Conservation (phyloP, 2,329 filamentous ascomycete species). For the Aspergillus melleus region DNA sequence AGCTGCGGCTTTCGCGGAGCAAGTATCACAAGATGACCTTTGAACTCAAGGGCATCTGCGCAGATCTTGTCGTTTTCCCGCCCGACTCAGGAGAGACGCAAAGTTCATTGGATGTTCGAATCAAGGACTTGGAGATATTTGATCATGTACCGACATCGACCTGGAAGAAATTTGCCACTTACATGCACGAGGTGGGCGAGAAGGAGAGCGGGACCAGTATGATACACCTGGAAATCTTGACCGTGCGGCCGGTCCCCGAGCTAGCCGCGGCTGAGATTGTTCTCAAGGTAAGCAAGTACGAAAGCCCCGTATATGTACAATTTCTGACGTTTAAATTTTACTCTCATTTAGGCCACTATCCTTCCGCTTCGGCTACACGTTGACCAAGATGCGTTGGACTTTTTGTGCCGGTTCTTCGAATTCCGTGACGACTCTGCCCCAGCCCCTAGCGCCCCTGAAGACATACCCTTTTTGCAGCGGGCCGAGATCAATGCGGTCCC, state of each 20-base stretch:
- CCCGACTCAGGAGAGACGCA: constrained; percentile 76
- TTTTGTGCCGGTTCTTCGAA: constrained; percentile 95
- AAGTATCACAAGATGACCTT: constrained; percentile 94
- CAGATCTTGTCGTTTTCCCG: constrained; percentile 79
- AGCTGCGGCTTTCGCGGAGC: constrained; percentile 76
- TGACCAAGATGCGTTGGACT: constrained; percentile 95
- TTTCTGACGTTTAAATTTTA: constrained; percentile 13
- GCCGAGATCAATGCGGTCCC: constrained; percentile 82
- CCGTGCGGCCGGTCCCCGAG: constrained; percentile 79
- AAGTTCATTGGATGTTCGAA: constrained; percentile 79
- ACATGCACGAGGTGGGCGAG: constrained; percentile 82
- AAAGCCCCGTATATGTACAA: neutral
- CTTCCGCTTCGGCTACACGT: constrained; percentile 89
- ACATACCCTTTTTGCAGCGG: constrained; percentile 83
- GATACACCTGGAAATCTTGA: constrained; percentile 85
- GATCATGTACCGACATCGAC: constrained; percentile 94
- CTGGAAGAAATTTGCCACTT: constrained; percentile 97
- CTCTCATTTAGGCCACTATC: constrained; percentile 57
- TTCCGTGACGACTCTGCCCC: constrained; percentile 76
- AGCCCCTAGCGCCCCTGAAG: constrained; percentile 61
- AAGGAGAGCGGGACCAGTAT: constrained; percentile 84
- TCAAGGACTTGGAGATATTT: constrained; percentile 84
- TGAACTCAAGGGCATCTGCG: constrained; percentile 80
- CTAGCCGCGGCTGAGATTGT: constrained; percentile 89
- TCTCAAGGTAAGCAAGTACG: constrained; percentile 56